These are phyloP conservation scores for Fusarium decemcellulare DNA, from an alignment of 2,329 filamentous ascomycete genomes.

Conservation along the genomic window DNA sequence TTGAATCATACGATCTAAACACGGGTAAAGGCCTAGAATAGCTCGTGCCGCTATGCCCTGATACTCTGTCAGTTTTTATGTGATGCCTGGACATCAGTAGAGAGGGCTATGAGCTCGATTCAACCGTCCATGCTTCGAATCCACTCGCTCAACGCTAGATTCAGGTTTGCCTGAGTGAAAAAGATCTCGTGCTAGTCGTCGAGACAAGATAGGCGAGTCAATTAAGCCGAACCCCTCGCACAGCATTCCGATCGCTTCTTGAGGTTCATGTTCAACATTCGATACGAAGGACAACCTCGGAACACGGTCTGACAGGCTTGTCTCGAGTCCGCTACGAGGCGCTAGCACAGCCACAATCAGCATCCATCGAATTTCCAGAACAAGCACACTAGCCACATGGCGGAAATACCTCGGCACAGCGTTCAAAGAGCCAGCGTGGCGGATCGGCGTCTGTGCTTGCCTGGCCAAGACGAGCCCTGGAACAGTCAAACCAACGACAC, in stretches of 20 bases:
- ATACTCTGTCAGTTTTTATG: too few species aligned
- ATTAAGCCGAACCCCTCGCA: not conserved
- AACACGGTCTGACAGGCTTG: too few species aligned
- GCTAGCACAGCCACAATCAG: slow-evolving; percentile 13
- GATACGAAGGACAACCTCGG: slow-evolving; percentile 14
- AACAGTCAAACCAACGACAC: slow-evolving; percentile 40
- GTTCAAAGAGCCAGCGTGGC: slow-evolving; percentile 40
- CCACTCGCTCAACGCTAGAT: not conserved
- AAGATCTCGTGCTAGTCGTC: not conserved
- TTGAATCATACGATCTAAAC: not conserved
- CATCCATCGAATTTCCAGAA: slow-evolving; percentile 5
- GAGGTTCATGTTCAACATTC: not conserved
- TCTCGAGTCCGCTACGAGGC: not conserved
- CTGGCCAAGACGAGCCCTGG: slow-evolving; percentile 29
- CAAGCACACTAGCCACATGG: slow-evolving; percentile 16
- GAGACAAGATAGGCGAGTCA: not conserved
- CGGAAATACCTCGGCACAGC: slow-evolving; percentile 25
- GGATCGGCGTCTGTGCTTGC: slow-evolving; percentile 24
- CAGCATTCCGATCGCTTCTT: not conserved
- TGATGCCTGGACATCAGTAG: too few species aligned
- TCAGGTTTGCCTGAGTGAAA: not conserved
- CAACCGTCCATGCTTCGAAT: not conserved
- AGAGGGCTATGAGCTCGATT: too few species aligned
- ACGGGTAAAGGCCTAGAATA: too few species aligned
- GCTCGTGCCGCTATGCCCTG: too few species aligned